Base-by-base conservation (phyloP, 345 rosid genomes). In the Brassica carinata region DNA sequence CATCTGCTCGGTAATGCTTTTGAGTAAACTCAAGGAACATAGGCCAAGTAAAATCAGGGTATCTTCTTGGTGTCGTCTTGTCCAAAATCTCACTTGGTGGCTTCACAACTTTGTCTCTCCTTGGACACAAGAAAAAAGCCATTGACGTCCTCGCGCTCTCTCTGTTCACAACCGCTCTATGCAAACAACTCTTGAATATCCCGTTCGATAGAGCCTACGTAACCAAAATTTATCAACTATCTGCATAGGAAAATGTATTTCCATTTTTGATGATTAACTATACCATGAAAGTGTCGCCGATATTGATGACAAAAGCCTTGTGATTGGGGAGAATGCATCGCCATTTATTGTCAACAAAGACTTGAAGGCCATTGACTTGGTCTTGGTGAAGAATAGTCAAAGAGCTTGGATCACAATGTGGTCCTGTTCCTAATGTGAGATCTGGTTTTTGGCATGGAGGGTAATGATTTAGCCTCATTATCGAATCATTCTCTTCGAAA, bases 221-320 rank as follows among this genome's bases (percentile, higher is more conserved):
- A 70, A 19, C 64, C 27, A 51, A 80, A 55, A 48, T 2, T 23
- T 69, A 7, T 55, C 26, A 55, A 17, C 23, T 55, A 74, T 69
- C 58, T 64, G 8, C 69, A 23, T 17, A 40, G 4, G 30, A 48
- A n/a, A 73, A 58, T 40, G 68, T 66, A 3, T 66, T 7, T 77
- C 29, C 13, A 9, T 14, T 2, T 11, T 38, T 66, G 26, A 58
- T 59, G 61, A 14, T 75, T 80, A 29, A 17, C 17, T 67, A 73
- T 87, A 96, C 99, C 99, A 92, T 90, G 91, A 96, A 96, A 69
- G 99, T 96, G 88, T 96, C 99, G 51, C 99, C 99, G 43, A 92
- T 87, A 87, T 96, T 94, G 75, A 96, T 90, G 69, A 96, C 99
- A 64, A 96, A 96, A 14, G 98, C 95, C 17, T 92, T 71, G 71